phyloP scores from a whole-genome alignment of 2,329 filamentous ascomycete species.

The Metarhizium album region DNA sequence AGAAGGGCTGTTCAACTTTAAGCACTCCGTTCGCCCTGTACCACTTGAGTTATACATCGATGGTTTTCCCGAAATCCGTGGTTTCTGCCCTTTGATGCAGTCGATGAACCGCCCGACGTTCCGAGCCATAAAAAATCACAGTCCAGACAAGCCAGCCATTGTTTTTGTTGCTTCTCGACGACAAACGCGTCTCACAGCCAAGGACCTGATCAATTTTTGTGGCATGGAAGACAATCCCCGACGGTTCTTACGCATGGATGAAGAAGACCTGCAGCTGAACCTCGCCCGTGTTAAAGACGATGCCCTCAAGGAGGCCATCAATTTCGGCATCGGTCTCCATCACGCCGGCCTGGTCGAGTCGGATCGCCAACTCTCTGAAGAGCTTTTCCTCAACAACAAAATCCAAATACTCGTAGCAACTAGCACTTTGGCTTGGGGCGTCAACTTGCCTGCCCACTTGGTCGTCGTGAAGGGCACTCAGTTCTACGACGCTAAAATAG shows the following conservation, averaged over 20 bases:
- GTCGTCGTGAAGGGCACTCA: slow-evolving; percentile 98
- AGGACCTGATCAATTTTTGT: slow-evolving; percentile 93
- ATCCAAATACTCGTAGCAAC: slow-evolving; percentile 95
- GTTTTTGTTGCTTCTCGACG: slow-evolving; percentile 94
- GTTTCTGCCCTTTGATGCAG: slow-evolving; percentile 96
- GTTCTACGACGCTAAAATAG: slow-evolving; percentile 94
- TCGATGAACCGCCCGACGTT: slow-evolving; percentile 98
- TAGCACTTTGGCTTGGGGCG: slow-evolving; percentile 94
- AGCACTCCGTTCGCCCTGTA: slow-evolving; percentile 91
- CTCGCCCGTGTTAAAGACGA: slow-evolving; percentile 89
- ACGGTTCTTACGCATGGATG: slow-evolving; percentile 85
- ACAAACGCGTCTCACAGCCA: slow-evolving; percentile 89
- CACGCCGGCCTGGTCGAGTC: slow-evolving; percentile 95
- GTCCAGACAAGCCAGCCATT: slow-evolving; percentile 92
- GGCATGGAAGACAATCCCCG: slow-evolving; percentile 98
- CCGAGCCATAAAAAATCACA: slow-evolving; percentile 91
- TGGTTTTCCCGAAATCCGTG: slow-evolving; percentile 87
- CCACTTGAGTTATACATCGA: slow-evolving; percentile 95
- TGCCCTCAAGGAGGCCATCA: slow-evolving; percentile 83
- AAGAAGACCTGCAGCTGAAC: slow-evolving; percentile 84
- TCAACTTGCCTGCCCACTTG: slow-evolving; percentile 91
- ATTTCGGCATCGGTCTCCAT: slow-evolving; percentile 92
- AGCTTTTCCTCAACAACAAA: slow-evolving; percentile 94
- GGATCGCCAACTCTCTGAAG: slow-evolving; percentile 82
- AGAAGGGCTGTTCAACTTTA: slow-evolving; percentile 91